Conservation (phyloP, 495 filamentous ascomycete genomes). For the Astrothelium macrocarpum region DNA sequence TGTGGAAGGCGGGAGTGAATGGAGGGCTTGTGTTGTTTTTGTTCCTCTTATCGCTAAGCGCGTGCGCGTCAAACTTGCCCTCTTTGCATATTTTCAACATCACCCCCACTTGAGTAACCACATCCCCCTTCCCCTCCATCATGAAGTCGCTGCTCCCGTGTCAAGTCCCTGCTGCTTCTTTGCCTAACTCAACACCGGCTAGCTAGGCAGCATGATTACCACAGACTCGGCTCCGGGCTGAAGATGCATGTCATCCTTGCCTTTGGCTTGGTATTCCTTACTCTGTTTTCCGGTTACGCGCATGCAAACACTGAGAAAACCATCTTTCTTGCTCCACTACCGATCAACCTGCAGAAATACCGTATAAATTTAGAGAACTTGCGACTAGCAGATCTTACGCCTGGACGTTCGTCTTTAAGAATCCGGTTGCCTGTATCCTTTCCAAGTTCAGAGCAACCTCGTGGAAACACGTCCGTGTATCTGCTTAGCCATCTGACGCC, state of each 20-base stretch:
- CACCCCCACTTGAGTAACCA: background rate
- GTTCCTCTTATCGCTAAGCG: background rate
- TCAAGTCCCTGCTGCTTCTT: background rate
- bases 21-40: background rate
- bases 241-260: background rate
- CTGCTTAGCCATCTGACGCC: conserved; percentile 65
- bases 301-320: conserved; percentile 79
- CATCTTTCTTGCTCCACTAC: conserved; percentile 69
- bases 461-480: conserved; percentile 67
- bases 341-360: conserved; percentile 41
- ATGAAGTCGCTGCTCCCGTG: background rate
- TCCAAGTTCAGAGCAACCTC: conserved; percentile 42
- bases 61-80: background rate
- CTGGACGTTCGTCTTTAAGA: conserved; percentile 44
- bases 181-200: background rate
- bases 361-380: conserved; percentile 55
- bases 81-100: background rate
- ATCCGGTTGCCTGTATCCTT: conserved; percentile 57
- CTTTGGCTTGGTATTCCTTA: background rate
- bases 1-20: background rate
- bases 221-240: background rate
- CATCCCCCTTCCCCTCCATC: background rate
- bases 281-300: background rate
- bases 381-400: conserved; percentile 53
- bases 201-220: background rate